A percentile compares a stretch with the other conserved stretches of the same genome.
Evolutionary conservation across 768 basidiomycete genomes (phyloP).

Genomic region (Hygrocybe coccinea): DNA sequence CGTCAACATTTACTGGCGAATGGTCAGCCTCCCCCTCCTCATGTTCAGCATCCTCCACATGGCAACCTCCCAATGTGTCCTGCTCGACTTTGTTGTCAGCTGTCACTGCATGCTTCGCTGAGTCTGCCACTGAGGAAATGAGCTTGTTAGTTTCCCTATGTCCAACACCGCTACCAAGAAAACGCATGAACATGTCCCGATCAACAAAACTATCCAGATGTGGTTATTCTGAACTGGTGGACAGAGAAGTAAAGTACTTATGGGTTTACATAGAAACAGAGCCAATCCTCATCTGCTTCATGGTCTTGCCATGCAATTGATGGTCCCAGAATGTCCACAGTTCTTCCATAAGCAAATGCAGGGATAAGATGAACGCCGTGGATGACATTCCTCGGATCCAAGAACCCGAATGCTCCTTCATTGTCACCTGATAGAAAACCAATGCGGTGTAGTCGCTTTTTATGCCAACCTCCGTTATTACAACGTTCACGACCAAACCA

Average conservation of each 20-base stretch:
- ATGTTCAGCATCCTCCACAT: background rate
- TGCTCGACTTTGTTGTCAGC: too few species aligned
- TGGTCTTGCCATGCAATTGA: background rate
- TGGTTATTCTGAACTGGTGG: background rate
- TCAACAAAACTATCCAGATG: too few species aligned
- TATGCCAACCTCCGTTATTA: constrained; percentile 24
- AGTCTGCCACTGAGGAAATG: constrained; percentile 37
- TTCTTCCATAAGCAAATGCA: constrained; percentile 9
- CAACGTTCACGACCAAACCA: constrained; percentile 32
- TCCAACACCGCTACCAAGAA: too few species aligned
- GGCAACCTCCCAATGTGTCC: constrained; percentile 25
- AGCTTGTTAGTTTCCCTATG: constrained; percentile 19
- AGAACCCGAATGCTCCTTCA: background rate
- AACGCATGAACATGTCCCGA: too few species aligned
- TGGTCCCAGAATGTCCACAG: background rate
- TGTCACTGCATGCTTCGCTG: constrained; percentile 33
- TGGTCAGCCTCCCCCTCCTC: too few species aligned
- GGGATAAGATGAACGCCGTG: constrained; percentile 13
- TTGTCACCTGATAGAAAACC: constrained; percentile 14
- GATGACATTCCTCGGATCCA: constrained; percentile 9
- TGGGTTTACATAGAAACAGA: constrained; percentile 34
- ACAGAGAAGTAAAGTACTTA: constrained; percentile 16
- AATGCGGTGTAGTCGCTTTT: constrained; percentile 17
- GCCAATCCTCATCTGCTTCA: constrained; percentile 21
- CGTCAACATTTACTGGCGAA: background rate